A percentile compares a stretch with the other conserved stretches of the same genome.
Evolutionary conservation across 1,284 basidiomycete species (phyloP).

Genomic region (Blastosporella zonata): DNA sequence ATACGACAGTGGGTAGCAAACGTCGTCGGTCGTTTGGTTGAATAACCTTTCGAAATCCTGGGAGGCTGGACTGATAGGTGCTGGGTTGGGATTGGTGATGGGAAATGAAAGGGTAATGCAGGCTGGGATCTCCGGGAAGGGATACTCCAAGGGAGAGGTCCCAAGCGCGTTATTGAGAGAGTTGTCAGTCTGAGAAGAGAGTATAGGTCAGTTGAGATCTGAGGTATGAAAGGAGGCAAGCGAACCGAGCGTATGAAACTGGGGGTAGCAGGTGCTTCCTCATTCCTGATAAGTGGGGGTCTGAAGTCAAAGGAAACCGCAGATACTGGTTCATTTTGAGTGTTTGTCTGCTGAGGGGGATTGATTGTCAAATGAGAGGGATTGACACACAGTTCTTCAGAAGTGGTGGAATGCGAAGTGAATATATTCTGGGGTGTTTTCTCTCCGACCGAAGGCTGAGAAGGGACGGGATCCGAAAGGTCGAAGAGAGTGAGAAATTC

Average conservation of each 20-base stretch:
- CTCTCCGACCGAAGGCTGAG: not conserved
- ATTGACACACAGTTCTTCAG: too few relatives aligned
- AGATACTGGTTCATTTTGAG: too few relatives aligned
- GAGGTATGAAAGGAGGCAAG: not conserved
- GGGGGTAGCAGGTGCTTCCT: not conserved
- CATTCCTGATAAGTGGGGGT: not conserved
- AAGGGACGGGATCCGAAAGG: not conserved
- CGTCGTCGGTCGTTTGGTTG: not conserved
- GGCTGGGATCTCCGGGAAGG: slow-evolving; percentile 1
- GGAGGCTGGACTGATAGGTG: not conserved
- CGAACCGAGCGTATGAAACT: not conserved
- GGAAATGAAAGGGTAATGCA: not conserved
- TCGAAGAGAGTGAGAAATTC: not conserved
- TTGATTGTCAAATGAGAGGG: not conserved
- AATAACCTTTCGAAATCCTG: not conserved
- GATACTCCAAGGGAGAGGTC: not conserved
- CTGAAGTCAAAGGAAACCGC: not conserved
- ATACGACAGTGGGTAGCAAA: not conserved
- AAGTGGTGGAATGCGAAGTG: not conserved
- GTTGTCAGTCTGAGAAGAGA: not conserved
- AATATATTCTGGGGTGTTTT: not conserved
- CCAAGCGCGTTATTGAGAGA: not conserved
- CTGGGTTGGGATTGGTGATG: not conserved
- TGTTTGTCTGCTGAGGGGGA: too few relatives aligned
- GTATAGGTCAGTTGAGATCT: not conserved